Evolutionary conservation across 176 grass and related monocot genomes (phyloP), one percentile per base, ranked within the genome.

Genomic region (Carex kokanica): DNA sequence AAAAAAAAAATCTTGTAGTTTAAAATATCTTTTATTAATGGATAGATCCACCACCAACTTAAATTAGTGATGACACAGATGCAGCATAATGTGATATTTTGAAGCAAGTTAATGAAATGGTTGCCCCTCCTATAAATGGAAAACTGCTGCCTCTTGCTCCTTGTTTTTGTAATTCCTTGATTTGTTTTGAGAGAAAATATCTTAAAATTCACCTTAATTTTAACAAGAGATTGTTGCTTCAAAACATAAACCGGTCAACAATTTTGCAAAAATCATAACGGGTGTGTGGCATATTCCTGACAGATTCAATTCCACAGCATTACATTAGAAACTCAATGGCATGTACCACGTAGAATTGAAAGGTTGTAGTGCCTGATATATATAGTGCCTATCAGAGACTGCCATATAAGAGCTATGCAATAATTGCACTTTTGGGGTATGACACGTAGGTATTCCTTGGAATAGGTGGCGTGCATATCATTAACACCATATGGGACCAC

Each of bases 391-490:
- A 24, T 49, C 9, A 20, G 10, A 5, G 7, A 17, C 47, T 20
- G 18, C 18, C 18, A 6, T 45, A 53, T 2, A 25, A 25, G 32
- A 74, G 5, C 0, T 29, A 6, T 17, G 0, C 29, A 75, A 75
- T 75, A 7, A 75, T 54, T 54, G 23, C 0, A 4, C 21, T 8
- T 27, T 25, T 53, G 18, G 38, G 7, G 3, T 74, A 15, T 74
- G 71, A 74, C 71, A 74, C 71, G 71, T 74, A 27, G 20, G 71
- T 45, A 27, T 25, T 21, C 27, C 21, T 23, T 77, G 73, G 49
- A 77, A 77, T 17, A 77, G 73, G 73, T 32, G 51, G 73, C 51
- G 51, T 56, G 51, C 49, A 56, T 78, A 78, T 78, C 73, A 78
- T 56, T 55, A 56, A 18, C 0, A 31, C 15, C 73, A 56, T 8